phyloP scores from a whole-genome alignment of 495 filamentous ascomycete genomes.

The Hypoxylon perforatum region DNA sequence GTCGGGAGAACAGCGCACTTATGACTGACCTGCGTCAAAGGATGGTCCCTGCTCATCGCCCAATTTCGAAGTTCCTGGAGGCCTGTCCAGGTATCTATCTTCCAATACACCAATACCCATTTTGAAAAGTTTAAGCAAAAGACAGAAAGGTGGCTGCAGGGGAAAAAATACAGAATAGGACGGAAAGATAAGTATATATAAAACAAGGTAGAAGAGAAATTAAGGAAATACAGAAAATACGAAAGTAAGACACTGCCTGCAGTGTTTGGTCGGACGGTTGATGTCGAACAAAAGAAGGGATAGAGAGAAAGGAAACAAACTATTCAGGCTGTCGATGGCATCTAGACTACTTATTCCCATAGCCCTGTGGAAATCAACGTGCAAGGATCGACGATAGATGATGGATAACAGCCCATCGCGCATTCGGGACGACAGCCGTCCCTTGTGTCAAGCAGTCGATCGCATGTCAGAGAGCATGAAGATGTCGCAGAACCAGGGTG shows the following conservation, averaged over 20 bases:
- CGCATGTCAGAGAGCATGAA: slow-evolving; percentile 16
- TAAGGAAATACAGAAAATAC: slow-evolving; percentile 6
- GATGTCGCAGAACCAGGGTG: slow-evolving; percentile 25
- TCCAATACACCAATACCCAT: slow-evolving; percentile 42
- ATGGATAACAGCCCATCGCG: slow-evolving; percentile 24
- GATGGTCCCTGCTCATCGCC: slow-evolving; percentile 25
- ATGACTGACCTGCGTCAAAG: slow-evolving; percentile 25
- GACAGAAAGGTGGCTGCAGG: too few species aligned
- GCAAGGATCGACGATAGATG: slow-evolving; percentile 17
- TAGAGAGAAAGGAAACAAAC: slow-evolving; percentile 6
- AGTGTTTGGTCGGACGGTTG: slow-evolving; percentile 23
- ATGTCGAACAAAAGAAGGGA: slow-evolving; percentile 9
- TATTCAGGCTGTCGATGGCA: slow-evolving; percentile 2
- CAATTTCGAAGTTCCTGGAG: slow-evolving; percentile 41
- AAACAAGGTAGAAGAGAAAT: slow-evolving; percentile 6
- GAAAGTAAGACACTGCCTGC: slow-evolving; percentile 36
- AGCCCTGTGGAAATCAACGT: slow-evolving; percentile 19
- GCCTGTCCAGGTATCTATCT: slow-evolving; percentile 35
- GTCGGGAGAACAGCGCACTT: not conserved
- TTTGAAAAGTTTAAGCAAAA: slow-evolving; percentile 10
- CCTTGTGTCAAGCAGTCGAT: slow-evolving; percentile 33
- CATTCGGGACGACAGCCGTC: slow-evolving; percentile 7
- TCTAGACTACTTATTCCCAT: slow-evolving; percentile 26
- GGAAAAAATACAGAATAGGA: too few species aligned
- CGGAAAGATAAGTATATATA: not conserved